Percentiles rank a stretch among this genome's conserved stretches.
These are phyloP conservation scores for Bothriochloa decipiens DNA, from an alignment of 176 grass and related monocot genomes.

Conservation along the genomic window DNA sequence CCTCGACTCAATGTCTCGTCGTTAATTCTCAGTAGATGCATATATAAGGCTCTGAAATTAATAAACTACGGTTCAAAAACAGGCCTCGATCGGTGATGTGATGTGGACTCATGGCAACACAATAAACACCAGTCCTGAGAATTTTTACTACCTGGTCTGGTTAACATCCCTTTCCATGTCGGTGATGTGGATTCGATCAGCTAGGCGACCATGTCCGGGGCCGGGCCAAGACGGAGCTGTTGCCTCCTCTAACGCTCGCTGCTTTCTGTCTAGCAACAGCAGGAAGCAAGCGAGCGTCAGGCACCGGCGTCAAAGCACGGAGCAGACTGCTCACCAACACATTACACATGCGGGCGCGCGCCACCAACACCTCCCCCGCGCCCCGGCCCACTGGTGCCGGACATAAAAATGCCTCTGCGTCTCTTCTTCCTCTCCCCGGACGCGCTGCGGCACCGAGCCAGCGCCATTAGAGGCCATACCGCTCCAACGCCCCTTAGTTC, in stretches of 20 bases:
- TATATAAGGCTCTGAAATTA: neutral
- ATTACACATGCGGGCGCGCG: neutral
- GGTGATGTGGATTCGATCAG: constrained; percentile 25
- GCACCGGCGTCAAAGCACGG: constrained; percentile 25
- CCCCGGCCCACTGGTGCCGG: constrained; percentile 12
- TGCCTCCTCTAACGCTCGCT: neutral
- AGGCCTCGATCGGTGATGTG: neutral
- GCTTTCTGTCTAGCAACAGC: neutral
- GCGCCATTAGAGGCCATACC: constrained; percentile 4
- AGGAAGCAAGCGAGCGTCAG: neutral
- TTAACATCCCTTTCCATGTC: neutral
- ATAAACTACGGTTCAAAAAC: neutral
- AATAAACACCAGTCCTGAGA: neutral
- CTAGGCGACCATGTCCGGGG: neutral
- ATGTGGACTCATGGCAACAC: neutral
- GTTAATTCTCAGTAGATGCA: neutral
- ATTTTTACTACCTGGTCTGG: neutral
- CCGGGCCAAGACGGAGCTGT: constrained; percentile 5
- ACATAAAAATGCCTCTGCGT: constrained; percentile 36
- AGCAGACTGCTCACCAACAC: constrained; percentile 37
- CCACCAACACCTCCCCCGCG: constrained; percentile 42
- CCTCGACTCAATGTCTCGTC: neutral
- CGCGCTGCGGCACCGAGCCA: neutral
- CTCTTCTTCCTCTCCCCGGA: constrained; percentile 31
- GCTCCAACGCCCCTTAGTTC: neutral